Evolutionary conservation across 2,329 filamentous ascomycete genomes (phyloP), one percentile per base, ranked within the genome.

Genomic region (Calycina herbarum): DNA sequence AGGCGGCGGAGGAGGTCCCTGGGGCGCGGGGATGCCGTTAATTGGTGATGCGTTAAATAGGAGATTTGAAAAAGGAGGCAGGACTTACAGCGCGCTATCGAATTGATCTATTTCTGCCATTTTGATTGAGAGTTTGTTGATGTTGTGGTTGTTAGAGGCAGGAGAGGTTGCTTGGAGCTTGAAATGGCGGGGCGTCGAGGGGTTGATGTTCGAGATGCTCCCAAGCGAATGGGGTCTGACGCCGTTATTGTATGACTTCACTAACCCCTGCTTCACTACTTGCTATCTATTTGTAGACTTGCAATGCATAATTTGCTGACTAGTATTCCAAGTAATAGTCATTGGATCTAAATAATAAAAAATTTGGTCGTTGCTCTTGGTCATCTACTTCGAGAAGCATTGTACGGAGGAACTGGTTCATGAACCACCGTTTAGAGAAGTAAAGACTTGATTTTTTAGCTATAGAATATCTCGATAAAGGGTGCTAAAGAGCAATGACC

Each of bases 1-100:
- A 99, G 90, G 70, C 95, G 95, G 74, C 95, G 94, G 80, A 99
- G 94, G 77, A 99, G 94, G 83, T 99, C 95, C 76, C 95, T 98
- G 78, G 59, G 29, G 48, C 2, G 8, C 11, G 20, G 48, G 8
- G 11, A 4, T 13, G 8, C 20, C 13, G 24, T 54, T 13, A 54
- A 20, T 13, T 54, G 48, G 20, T 5, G 48, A 54, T 24, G 20
- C 20, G 8, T 27, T 13, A 3, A 2, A 54, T 54, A 20, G 24
- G 2, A 10, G 42, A 13, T 61, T 51, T 54, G 40, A 51, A 13
- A n/a, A 15, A 1, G 15, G 29, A 7, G 3, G 3, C 29, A 17
- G n/a, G 29, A 65, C 74, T 71, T 74, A 77, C 75, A 77, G 73
- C 35, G 75, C 75, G 62, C 75, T 77, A 58, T 77, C 75, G 63